A percentile compares a stretch with the other conserved stretches of the same genome.
phyloP scores from a whole-genome alignment of 2,329 filamentous ascomycete genomes.

The Sporothrix pseudoabietina region DNA sequence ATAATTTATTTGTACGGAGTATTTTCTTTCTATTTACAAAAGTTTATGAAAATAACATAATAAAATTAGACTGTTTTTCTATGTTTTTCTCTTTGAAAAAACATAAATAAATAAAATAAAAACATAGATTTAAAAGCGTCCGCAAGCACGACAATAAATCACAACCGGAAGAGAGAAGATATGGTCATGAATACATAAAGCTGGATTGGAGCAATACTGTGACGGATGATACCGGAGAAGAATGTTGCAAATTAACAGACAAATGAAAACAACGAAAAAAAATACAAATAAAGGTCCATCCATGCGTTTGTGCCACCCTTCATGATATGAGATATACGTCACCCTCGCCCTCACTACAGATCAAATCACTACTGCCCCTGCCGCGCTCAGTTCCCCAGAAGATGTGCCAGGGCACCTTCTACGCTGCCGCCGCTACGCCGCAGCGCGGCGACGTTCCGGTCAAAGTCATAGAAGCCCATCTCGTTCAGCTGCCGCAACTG shows the following conservation, averaged over 20 bases:
- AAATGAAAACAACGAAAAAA: neutral
- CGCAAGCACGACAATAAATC: neutral
- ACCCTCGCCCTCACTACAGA: neutral
- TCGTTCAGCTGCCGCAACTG: constrained; percentile 94
- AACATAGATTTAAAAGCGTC: too few relatives aligned
- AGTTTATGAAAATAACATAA: too few relatives aligned
- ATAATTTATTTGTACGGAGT: too few relatives aligned
- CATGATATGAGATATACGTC: constrained; percentile 8
- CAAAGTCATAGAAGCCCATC: constrained; percentile 98
- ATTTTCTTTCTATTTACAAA: neutral
- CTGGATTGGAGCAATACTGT: neutral
- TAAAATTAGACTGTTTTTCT: too few relatives aligned
- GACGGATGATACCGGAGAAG: neutral
- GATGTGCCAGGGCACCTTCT: constrained; percentile 82
- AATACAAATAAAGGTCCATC: neutral
- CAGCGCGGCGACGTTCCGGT: constrained; percentile 85
- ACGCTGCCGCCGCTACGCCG: constrained; percentile 89
- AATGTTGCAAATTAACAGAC: neutral
- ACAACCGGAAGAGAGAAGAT: neutral
- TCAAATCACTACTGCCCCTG: neutral
- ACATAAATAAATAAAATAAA: too few relatives aligned
- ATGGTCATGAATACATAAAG: neutral
- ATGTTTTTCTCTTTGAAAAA: too few relatives aligned
- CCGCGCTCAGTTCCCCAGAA: constrained; percentile 50
- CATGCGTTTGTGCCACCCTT: constrained; percentile 10